These are phyloP conservation scores for Solanum sitiens DNA, from an alignment of 257 asterid species.

Conservation along the genomic window DNA sequence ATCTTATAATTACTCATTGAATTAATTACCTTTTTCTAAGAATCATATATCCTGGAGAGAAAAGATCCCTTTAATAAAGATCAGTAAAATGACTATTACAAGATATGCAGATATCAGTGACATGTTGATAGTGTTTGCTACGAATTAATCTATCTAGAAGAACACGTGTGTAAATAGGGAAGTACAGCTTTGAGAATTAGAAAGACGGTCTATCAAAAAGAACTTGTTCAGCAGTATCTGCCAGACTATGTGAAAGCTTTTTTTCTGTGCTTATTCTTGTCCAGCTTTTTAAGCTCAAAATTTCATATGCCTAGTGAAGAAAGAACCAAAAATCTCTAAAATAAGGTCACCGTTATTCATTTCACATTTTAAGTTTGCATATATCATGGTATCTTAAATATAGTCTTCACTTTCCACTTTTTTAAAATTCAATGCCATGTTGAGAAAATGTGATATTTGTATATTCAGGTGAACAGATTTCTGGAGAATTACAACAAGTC, in stretches of 20 bases:
- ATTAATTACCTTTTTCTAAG: neutral
- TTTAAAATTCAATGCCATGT: neutral
- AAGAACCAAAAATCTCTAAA: neutral
- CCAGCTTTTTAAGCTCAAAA: neutral
- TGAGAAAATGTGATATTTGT: neutral
- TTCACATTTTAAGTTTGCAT: neutral
- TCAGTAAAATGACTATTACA: neutral
- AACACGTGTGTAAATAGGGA: too few relatives aligned
- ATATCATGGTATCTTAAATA: neutral
- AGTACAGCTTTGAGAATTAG: neutral
- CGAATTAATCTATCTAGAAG: too few relatives aligned
- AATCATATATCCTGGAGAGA: neutral
- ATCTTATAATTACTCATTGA: neutral
- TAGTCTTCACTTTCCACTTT: neutral
- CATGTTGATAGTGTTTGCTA: too few relatives aligned
- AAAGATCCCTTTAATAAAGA: neutral
- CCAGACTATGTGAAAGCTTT: neutral
- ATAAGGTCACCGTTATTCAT: neutral
- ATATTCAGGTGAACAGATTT: slow-evolving; percentile 61
- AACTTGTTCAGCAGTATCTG: neutral
- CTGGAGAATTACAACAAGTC: slow-evolving; percentile 89
- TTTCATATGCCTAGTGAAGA: neutral
- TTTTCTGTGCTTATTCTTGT: neutral
- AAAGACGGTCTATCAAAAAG: neutral
- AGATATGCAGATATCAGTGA: neutral